Evolutionary conservation across 106 monocot species (phyloP).

Genomic region (Chionographis japonica): DNA sequence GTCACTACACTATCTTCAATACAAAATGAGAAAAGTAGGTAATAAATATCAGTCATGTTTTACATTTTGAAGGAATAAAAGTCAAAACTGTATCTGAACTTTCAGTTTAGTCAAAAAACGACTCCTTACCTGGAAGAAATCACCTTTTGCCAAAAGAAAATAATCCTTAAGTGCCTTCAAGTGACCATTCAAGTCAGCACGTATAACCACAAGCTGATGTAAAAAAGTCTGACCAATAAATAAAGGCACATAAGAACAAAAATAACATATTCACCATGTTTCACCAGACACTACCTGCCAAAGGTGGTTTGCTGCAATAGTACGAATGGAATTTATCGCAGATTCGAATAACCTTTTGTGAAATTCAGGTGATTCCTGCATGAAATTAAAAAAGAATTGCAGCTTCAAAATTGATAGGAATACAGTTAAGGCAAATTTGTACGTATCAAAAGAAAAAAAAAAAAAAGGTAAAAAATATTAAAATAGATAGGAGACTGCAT

Average conservation of each 20-base stretch:
- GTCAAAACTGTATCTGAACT: too few species aligned
- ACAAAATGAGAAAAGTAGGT: background rate
- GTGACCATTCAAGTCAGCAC: conserved; percentile 94
- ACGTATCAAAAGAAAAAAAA: background rate
- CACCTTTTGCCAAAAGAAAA: conserved; percentile 98
- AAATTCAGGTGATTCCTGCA: conserved; percentile 83
- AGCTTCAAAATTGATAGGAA: background rate
- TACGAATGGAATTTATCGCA: conserved; percentile 73
- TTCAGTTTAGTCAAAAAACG: background rate
- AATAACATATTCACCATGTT: background rate
- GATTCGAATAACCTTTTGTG: conserved; percentile 84
- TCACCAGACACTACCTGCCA: conserved; percentile 73
- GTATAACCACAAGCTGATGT: conserved; percentile 86
- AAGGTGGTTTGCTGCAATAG: conserved; percentile 92
- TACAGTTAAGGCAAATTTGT: background rate
- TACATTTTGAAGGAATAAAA: too few species aligned
- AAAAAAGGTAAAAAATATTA: too few species aligned
- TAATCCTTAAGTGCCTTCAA: conserved; percentile 97
- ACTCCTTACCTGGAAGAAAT: conserved; percentile 84
- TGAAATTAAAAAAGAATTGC: conserved; percentile 7
- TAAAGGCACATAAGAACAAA: background rate
- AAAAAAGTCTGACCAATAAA: conserved; percentile 12
- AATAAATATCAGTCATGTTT: background rate
- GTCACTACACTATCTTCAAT: too few species aligned
- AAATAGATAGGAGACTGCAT: too few species aligned